Conservation (phyloP, 306 rosid genomes). For the Cucumis melo region DNA sequence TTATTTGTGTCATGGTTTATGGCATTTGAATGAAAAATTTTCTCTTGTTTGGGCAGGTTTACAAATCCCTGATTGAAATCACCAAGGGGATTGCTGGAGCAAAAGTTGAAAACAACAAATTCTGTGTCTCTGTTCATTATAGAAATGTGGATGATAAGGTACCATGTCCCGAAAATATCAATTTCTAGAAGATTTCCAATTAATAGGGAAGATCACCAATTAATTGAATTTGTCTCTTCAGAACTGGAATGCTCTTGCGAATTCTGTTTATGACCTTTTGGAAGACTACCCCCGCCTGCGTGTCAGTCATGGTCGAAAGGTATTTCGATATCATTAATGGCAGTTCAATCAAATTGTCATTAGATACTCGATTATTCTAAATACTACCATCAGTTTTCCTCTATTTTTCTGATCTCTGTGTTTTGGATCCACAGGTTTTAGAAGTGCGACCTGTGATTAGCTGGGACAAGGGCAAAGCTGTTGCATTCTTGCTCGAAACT, state of each 20-base stretch:
- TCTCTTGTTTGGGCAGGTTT: conserved; percentile 44
- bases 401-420: not conserved
- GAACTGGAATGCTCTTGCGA: conserved; percentile 63
- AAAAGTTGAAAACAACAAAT: conserved; percentile 69
- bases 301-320: conserved; percentile 92
- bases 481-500: conserved; percentile 80
- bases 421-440: conserved; percentile 45
- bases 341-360: not conserved
- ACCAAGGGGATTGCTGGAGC: conserved; percentile 66
- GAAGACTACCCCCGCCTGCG: conserved; percentile 54
- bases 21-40: not conserved
- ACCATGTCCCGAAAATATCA: not conserved
- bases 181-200: not conserved
- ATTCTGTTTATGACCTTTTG: conserved; percentile 45
- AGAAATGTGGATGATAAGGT: conserved; percentile 92
- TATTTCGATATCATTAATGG: conserved; percentile 11
- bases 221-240: conserved; percentile 13
- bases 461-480: conserved; percentile 99
- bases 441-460: conserved; percentile 83
- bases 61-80: conserved; percentile 37
- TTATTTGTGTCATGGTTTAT: not conserved
- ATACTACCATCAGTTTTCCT: not conserved
- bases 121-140: conserved; percentile 91
- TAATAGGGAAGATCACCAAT: not conserved
- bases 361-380: not conserved